Base-by-base conservation (phyloP, 352 stramenopile genomes). In the Pythium scleroteichum region DNA sequence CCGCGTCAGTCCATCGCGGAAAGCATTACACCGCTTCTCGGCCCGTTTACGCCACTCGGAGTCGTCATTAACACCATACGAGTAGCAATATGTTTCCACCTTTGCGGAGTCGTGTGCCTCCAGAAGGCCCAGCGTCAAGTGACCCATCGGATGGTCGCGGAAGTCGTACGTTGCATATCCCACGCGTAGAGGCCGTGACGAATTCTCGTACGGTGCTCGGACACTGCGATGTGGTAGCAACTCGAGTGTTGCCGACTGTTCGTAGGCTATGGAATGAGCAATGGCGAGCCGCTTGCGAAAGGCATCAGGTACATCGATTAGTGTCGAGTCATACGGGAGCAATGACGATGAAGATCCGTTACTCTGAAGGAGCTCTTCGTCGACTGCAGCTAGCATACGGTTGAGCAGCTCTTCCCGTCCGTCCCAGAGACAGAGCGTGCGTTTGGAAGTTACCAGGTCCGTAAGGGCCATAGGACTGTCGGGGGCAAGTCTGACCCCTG, bases 121-220 rank as follows among this genome's bases (percentile, higher is more conserved):
- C 10, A 98, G 59, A 5, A 97, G 59, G 1, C 91, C 89, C 2
- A 90, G 53, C 16, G 85, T 97, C 20, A 98, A 71, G 39, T 97
- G 88, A 2, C 88, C 93, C 90, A 98, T 98, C 8, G 93, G 88
- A 57, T 98, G 92, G 61, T 98, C 94, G 0, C 86, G 79, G 53
- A 98, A 96, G 72, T 98, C 87, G 39, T 79, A 94, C 59, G 87
- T 95, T 19, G 97, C 33, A 54, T 98, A 95, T 12, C 90, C 93
- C 0, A 97, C 60, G 14, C 79, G 68, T n/a, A 92, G 59, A 70
- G 85, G 59, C 59, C 67, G 24, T 16, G 53, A 33, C 14, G 45
- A 32, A 12, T 14, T 22, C 16, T 53, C 1, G 2, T 35, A 26
- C 14, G 10, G 13, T 20, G 3, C 32, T 0, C 5, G 10, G 4